Evolutionary conservation across 2,329 filamentous ascomycete genomes (phyloP).

Genomic region (Pezicula rhizophila): DNA sequence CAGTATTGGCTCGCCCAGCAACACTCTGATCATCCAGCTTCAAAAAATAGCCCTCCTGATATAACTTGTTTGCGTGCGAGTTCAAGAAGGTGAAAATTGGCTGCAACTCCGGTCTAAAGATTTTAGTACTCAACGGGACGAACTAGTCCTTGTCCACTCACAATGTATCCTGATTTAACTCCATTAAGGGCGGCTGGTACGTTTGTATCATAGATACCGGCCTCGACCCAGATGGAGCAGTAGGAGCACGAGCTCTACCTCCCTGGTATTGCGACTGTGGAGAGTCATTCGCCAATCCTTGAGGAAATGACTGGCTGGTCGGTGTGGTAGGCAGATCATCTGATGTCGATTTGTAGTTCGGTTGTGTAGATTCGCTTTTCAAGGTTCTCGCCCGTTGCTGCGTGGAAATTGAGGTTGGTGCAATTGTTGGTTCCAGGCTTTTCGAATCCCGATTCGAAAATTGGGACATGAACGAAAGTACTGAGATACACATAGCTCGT

Average conservation of each 20-base stretch:
- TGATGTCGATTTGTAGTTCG: conserved; percentile 29
- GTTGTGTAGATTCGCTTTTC: conserved; percentile 23
- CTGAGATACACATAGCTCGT: conserved; percentile 37
- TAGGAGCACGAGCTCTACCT: conserved; percentile 30
- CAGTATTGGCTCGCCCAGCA: conserved; percentile 82
- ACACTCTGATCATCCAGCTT: conserved; percentile 84
- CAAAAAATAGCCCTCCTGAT: conserved; percentile 95
- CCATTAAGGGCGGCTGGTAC: conserved; percentile 81
- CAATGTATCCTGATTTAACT: conserved; percentile 76
- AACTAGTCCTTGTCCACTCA: background rate
- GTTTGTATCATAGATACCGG: conserved; percentile 82
- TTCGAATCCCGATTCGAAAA: conserved; percentile 48
- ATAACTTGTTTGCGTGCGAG: conserved; percentile 91
- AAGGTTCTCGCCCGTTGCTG: conserved; percentile 11
- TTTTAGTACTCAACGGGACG: background rate
- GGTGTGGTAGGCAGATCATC: conserved; percentile 4
- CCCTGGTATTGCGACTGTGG: conserved; percentile 30
- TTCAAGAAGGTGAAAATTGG: conserved; percentile 93
- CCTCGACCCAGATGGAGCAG: conserved; percentile 47
- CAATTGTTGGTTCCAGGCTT: conserved; percentile 25
- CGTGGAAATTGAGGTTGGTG: conserved; percentile 21
- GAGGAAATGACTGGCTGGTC: conserved; percentile 1
- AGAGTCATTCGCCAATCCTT: conserved; percentile 9
- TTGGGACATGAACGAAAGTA: conserved; percentile 83
- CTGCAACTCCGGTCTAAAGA: conserved; percentile 68